Evolutionary conservation across 2,329 filamentous ascomycete species (phyloP), one percentile per base, ranked within the genome.

Genomic region (Dryadomyces quercus-mongolicae): DNA sequence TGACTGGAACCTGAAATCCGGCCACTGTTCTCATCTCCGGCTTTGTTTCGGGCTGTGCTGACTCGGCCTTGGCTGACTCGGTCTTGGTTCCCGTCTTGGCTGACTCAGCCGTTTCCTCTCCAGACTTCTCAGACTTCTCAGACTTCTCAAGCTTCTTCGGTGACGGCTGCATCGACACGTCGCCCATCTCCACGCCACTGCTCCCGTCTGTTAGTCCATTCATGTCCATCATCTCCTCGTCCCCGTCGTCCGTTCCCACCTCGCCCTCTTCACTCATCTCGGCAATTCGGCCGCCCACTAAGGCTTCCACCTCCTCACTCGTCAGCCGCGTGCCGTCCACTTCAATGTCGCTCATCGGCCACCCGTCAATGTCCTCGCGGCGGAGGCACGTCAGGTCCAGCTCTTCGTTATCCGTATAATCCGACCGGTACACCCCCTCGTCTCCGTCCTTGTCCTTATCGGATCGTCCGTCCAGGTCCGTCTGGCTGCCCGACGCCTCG

Each of bases 371-470:
- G 56, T 74, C 71, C 22, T 74, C 70, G 36, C 75, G 72, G 16
- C 68, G 69, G 57, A 74, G 70, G 42, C 67, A 67, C 44, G 77
- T 71, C 4, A 73, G 73, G 57, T 76, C 74, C 25, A 73, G 66
- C 52, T 80, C 76, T 49, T 66, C 67, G 53, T 67, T 67, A 53
- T 57, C 59, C 1, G 58, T 59, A 52, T 61, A 58, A 36, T 58
- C 54, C 20, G 58, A 58, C 12, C 55, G 54, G 54, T 61, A 60
- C 15, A 43, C 56, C 18, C 21, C 50, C 21, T 61, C 57, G 48
- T 59, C 49, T 12, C 36, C 50, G 44, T n/a, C 42, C 5, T 44
- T 52, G 6, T 46, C 43, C 6, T 6, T 21, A 22, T n/a, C 49
- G 43, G 70, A 15, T 50, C 15, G 18, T 22, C 10, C 15, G 25